Conservation (phyloP, 257 asterid genomes). For the Capsicum pubescens region DNA sequence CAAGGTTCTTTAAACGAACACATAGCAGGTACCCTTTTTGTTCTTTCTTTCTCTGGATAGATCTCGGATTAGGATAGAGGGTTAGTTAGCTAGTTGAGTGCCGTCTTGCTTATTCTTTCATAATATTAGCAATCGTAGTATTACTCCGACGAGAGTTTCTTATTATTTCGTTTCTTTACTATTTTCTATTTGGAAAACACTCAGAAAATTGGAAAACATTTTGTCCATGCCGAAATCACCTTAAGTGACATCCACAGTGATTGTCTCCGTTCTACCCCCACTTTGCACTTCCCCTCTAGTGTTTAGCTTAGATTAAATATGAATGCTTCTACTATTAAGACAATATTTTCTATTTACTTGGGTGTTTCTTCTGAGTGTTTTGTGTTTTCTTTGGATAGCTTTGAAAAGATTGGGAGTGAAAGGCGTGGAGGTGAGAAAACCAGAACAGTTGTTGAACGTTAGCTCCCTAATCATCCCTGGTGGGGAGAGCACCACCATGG, state of each 20-base stretch:
- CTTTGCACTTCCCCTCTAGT: too few species aligned
- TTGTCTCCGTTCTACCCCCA: too few species aligned
- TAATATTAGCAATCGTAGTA: too few species aligned
- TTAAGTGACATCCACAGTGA: too few species aligned
- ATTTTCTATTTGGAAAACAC: too few species aligned
- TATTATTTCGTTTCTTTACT: too few species aligned
- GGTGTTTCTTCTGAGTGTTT: neutral
- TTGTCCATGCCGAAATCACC: too few species aligned
- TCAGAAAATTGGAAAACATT: too few species aligned
- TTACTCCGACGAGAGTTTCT: neutral
- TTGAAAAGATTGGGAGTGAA: conserved; percentile 89
- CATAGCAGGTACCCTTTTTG: conserved; percentile 66
- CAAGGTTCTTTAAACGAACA: conserved; percentile 99
- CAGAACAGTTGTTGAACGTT: conserved; percentile 81
- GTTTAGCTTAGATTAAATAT: too few species aligned
- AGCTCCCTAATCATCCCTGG: conserved; percentile 91
- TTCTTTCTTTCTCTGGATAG: neutral
- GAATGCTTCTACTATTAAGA: too few species aligned
- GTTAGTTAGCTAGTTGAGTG: too few species aligned
- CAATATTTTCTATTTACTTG: neutral
- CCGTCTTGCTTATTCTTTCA: neutral
- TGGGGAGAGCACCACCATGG: conserved; percentile 99
- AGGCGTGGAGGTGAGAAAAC: conserved; percentile 84
- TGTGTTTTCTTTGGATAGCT: conserved; percentile 50
- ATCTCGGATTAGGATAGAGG: too few species aligned